Conservation (phyloP, 345 rosid species). For the Angophora floribunda region DNA sequence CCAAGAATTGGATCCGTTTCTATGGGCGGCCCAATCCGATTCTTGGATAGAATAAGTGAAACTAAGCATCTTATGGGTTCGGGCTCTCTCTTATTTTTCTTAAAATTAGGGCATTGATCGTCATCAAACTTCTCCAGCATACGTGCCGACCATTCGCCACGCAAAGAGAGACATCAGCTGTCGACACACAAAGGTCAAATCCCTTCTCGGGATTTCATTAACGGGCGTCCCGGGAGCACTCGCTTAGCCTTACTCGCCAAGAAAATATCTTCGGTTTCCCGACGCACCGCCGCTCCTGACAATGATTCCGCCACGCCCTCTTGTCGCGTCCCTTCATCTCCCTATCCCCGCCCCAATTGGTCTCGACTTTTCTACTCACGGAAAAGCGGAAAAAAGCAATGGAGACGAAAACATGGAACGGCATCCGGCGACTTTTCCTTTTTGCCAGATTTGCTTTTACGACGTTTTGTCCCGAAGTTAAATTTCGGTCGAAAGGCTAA, state of each 20-base stretch:
- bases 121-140: background rate
- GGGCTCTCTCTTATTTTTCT: background rate
- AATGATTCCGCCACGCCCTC: background rate
- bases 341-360: background rate
- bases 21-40: rapidly evolving
- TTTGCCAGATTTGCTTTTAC: background rate
- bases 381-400: background rate
- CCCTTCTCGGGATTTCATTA: background rate
- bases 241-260: background rate
- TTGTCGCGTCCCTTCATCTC: background rate
- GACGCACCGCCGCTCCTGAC: background rate
- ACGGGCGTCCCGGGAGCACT: background rate
- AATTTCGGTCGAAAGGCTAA: background rate
- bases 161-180: background rate
- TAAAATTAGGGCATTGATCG: background rate
- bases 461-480: background rate
- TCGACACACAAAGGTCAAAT: background rate
- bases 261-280: background rate
- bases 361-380: background rate
- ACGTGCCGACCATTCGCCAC: background rate
- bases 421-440: background rate
- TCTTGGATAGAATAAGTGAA: background rate
- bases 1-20: too few species aligned
- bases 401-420: background rate
- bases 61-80: too few species aligned